Percentiles rank a stretch among this genome's conserved stretches.
These are phyloP conservation scores for Hibiscus syriacus DNA, from an alignment of 345 rosid species.

Conservation along the genomic window DNA sequence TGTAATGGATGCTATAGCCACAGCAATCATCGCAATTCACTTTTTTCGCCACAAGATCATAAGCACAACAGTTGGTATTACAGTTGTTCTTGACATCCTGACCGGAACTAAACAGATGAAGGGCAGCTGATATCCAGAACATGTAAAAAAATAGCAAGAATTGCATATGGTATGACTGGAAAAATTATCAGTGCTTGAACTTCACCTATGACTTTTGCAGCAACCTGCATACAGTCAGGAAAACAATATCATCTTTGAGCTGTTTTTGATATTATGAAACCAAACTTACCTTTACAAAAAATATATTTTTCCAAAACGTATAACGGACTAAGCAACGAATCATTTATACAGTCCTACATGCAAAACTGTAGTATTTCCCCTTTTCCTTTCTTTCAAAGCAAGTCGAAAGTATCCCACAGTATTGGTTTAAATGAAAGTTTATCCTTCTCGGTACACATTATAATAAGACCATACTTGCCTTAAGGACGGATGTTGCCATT, in stretches of 20 bases:
- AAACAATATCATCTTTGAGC: neutral
- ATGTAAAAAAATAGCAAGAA: slow-evolving; percentile 84
- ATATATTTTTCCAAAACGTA: neutral
- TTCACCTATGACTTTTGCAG: slow-evolving; percentile 95
- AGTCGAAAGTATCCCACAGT: neutral
- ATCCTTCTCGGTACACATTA: neutral
- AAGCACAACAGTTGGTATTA: slow-evolving; percentile 77
- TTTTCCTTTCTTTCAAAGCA: neutral
- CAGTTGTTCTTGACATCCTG: slow-evolving; percentile 70
- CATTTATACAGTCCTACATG: neutral
- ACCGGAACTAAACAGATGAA: slow-evolving; percentile 92
- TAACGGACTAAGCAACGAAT: neutral
- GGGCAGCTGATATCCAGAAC: slow-evolving; percentile 93
- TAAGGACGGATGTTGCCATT: slow-evolving; percentile 94
- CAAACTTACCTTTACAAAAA: neutral
- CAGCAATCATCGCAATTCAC: slow-evolving; percentile 89
- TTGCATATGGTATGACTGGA: slow-evolving; percentile 65
- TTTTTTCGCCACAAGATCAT: slow-evolving; percentile 61
- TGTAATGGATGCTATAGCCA: slow-evolving; percentile 79
- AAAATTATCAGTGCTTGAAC: slow-evolving; percentile 88
- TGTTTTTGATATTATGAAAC: neutral
- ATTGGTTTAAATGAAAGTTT: neutral
- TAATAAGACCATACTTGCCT: slow-evolving; percentile 40
- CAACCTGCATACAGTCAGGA: slow-evolving; percentile 49
- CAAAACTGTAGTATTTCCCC: neutral